Base-by-base conservation (phyloP, 1,139 yeast species). In the Zhuliangozyma parablackwelliae region DNA sequence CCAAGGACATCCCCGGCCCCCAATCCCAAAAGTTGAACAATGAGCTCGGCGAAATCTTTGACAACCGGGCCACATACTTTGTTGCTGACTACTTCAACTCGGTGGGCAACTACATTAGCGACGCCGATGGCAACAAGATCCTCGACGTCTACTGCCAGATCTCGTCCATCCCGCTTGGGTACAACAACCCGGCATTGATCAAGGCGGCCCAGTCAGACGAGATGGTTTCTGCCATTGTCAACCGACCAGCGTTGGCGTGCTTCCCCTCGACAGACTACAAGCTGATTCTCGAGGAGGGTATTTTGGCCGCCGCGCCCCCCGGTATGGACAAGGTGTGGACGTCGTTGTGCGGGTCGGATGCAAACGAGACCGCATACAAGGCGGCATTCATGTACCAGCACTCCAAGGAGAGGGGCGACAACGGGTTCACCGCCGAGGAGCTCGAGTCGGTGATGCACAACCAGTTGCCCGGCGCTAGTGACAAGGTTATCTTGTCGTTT, bases 331-430 rank as follows among this genome's bases (percentile, higher is more conserved):
- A 72, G 48, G 79, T 82, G 29, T 81, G 88, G 84, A 78, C 83
- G 23, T 83, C 85, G 10, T 69, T 80, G 35, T 73, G 83, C 31
- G 89, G 90, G 36, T 80, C 88, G 2, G 84, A 80, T 58, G 89
- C 90, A 39, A 82, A 82, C 53, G 90, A 82, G 60, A 72, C 82
- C 44, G 89, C 90, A 4, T 82, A 71, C 62, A 82, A 82, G 56
- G 89, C 89, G 16, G 89, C 89, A 6, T 81, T 81, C 53, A 80
- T 82, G 80, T 81, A 74, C 63, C 85, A 80, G 55, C 82, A 78
- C 44, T 67, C 76, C 32, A 70, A 74, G 46, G 67, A 65, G 47
- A 73, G 89, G 59, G 84, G 82, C 31, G 59, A 63, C 10, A 56
- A 63, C 31, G 78, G 69, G 29, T 81, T 80, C 52, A 59, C 82